Base-by-base conservation (phyloP, 2,329 filamentous ascomycete species). In the Aspergillus sp. region DNA sequence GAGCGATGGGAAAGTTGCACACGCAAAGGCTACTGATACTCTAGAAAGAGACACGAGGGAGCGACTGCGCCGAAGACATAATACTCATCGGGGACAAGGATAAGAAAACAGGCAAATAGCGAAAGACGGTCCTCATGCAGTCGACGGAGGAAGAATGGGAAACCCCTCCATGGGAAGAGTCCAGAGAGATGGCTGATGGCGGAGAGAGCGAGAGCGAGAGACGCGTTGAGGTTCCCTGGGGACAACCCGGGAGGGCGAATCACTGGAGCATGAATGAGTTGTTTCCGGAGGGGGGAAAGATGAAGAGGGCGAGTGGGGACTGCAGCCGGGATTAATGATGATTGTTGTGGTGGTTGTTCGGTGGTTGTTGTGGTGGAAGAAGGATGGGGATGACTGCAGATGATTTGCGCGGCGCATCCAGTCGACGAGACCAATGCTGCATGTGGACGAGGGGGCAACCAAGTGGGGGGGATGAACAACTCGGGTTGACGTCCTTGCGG, bases 101-200 rank as follows among this genome's bases (percentile, higher is more conserved):
- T n/a, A 36, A 36, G 10, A 14, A 49, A 49, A 47, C 46, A 32
- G 42, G 26, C 26, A 49, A 45, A 26, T 56, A 66, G 60, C 55
- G 66, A 67, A 58, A 52, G 59, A 61, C 49, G 29, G 56, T 57
- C 60, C 61, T 66, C 60, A 67, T 62, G 52, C 55, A 60, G 62
- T 58, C 49, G 52, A 60, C 61, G 56, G 59, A 61, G 62, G 55
- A 56, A 61, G 53, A 39, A 53, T 54, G 57, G 57, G 57, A 62
- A 56, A 55, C 60, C 66, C 66, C 66, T 68, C 66, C 66, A 68
- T 68, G 56, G 56, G 36, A 42, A 42, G 36, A 42, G 36, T 42
- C 36, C 36, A 42, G 14, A 42, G 36, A 16, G 36, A 42, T n/a
- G 36, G n/a, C 14, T n/a, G 59, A 63, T 57, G 59, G 46, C 49